These are phyloP conservation scores for Deinandra increscens DNA, from an alignment of 129 eudicot species.

Conservation along the genomic window DNA sequence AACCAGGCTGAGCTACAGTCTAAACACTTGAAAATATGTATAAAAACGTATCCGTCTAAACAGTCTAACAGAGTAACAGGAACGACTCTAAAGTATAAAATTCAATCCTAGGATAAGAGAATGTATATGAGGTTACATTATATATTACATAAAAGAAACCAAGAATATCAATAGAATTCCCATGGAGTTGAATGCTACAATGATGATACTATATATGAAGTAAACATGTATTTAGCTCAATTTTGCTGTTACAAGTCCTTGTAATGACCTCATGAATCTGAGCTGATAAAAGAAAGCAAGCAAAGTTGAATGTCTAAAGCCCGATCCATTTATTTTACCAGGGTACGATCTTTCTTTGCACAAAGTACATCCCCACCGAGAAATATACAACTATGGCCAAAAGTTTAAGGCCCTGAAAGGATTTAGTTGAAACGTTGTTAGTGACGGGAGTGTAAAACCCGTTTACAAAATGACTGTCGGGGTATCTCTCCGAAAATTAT, in stretches of 20 bases:
- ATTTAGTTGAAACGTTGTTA: conserved; percentile 43
- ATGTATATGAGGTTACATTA: not conserved
- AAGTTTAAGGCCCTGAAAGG: conserved; percentile 65
- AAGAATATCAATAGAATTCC: not conserved
- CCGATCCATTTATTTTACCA: conserved; percentile 53
- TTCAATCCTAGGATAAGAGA: not conserved
- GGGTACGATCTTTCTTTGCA: conserved; percentile 44
- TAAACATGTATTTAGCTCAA: conserved; percentile 32
- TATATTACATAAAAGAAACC: conserved; percentile 2
- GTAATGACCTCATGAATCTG: conserved; percentile 55
- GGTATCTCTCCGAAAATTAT: conserved; percentile 39
- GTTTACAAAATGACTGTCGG: conserved; percentile 36
- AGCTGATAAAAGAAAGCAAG: conserved; percentile 44
- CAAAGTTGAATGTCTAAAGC: conserved; percentile 38
- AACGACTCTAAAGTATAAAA: not conserved
- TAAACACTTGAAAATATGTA: no score
- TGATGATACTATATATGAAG: conserved; percentile 5
- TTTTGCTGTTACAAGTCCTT: conserved; percentile 45
- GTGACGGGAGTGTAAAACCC: conserved; percentile 19
- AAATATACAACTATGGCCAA: conserved; percentile 69
- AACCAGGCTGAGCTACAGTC: no score
- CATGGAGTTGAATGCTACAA: conserved; percentile 19
- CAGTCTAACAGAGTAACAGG: no score
- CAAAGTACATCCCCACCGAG: conserved; percentile 73
- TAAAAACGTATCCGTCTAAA: no score